A percentile compares a stretch with the other conserved stretches of the same genome.
phyloP scores from a whole-genome alignment of 768 basidiomycete species.

The Polyporus arcularius region DNA sequence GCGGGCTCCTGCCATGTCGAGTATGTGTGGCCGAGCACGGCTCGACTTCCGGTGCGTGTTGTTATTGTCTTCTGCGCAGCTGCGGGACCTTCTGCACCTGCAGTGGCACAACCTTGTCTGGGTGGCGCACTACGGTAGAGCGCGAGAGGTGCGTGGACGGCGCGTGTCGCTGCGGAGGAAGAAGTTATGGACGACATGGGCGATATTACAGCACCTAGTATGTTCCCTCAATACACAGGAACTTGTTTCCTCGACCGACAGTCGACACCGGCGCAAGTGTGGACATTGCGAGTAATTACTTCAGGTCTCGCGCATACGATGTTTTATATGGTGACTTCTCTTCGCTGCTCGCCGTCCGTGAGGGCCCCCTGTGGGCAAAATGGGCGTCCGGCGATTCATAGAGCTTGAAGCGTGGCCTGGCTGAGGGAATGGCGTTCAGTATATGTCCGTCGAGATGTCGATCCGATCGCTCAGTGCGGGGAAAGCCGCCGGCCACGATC shows the following conservation, averaged over 20 bases:
- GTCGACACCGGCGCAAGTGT: no score
- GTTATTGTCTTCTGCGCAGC: not conserved
- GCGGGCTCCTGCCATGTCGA: not conserved
- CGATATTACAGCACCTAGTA: not conserved
- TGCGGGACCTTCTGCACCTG: not conserved
- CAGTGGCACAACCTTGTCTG: not conserved
- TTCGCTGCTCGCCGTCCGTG: no score
- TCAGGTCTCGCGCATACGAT: no score
- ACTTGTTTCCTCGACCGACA: not conserved
- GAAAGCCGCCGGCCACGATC: constrained; percentile 17
- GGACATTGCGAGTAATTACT: no score
- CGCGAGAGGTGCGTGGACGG: not conserved
- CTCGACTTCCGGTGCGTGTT: not conserved
- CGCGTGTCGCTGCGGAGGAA: not conserved
- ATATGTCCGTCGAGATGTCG: constrained; percentile 5
- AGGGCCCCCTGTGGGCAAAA: not conserved
- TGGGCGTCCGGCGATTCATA: not conserved
- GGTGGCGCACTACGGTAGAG: not conserved
- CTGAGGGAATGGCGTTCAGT: constrained; percentile 2
- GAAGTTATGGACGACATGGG: not conserved
- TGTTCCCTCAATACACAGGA: not conserved
- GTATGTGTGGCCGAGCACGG: not conserved
- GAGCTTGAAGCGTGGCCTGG: not conserved
- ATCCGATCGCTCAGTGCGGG: constrained; percentile 17
- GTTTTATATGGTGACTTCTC: no score